Evolutionary conservation across 441 rosid genomes (phyloP).

Genomic region (Gossypium schwendimanii): DNA sequence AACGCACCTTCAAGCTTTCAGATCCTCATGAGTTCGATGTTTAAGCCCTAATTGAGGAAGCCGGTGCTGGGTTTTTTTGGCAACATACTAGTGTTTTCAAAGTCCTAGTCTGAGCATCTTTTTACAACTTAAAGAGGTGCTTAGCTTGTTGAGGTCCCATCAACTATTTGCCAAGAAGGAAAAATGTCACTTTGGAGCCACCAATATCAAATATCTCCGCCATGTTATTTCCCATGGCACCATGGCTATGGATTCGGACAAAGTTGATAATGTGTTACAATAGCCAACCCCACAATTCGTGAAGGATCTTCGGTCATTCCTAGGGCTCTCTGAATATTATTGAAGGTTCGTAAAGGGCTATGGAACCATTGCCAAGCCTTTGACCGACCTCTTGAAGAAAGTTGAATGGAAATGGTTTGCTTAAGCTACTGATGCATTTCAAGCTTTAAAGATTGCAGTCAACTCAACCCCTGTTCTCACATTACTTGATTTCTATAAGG

Average conservation of each 20-base stretch:
- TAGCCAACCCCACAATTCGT: neutral
- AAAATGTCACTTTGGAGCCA: neutral
- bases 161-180: neutral
- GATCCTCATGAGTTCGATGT: neutral
- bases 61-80: neutral
- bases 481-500: neutral
- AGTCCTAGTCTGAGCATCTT: neutral
- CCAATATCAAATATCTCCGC: neutral
- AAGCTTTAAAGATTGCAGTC: neutral
- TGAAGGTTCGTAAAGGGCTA: neutral
- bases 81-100: neutral
- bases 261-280: neutral
- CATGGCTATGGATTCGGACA: neutral
- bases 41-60: neutral
- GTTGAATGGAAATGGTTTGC: neutral
- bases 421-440: neutral
- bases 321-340: neutral
- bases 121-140: neutral
- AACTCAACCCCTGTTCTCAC: neutral
- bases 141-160: neutral
- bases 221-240: neutral
- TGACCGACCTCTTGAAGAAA: neutral
- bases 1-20: neutral
- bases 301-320: neutral
- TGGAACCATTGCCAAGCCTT: neutral